Base-by-base conservation (phyloP, 306 rosid species). In the Prunus campanulata region DNA sequence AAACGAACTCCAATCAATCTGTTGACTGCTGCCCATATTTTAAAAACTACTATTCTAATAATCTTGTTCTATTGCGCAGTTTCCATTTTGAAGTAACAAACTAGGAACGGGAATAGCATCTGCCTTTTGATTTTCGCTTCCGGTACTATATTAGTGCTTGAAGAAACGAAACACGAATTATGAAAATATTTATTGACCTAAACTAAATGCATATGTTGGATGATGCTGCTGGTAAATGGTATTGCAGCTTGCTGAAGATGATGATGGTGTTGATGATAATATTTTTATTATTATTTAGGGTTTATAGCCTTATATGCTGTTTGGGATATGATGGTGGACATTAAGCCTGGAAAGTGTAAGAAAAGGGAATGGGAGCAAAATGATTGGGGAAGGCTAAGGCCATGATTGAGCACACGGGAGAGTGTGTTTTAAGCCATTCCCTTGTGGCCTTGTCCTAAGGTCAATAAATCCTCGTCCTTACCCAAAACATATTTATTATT, bases 381-480 rank as follows among this genome's bases (percentile, higher is more conserved):
- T 86, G 81, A 86, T 86, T 67, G 75, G 62, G 20, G 30, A 62
- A 69, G 11, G 67, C 68, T 55, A 67, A 42, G 84, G 66, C 70
- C 67, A 82, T 80, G 90, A 85, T 83, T 85, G 88, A 81, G 61
- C 79, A 77, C 87, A 87, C 82, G 86, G 86, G 80, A 51, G 84
- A 83, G 84, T 85, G 64, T 74, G 72, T 75, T 44, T 74, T 75
- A 90, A 86, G 89, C 82, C 72, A 77, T 78, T 67, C 68, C 61
- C 29, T 29, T 1, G 52, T 46, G 65, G 61, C 62, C 22, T 14
- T 57, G 72, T 78, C 73, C 66, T 67, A 35, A 74, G 88, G 90
- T 87, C 87, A 82, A 86, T 22, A 77, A 74, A 78, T n/a, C 75
- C 66, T 72, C 81, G 74, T 86, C 63, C 80, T 83, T 18, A 42